phyloP scores from a whole-genome alignment of 2,329 filamentous ascomycete genomes.

The Fusarium sp. region DNA sequence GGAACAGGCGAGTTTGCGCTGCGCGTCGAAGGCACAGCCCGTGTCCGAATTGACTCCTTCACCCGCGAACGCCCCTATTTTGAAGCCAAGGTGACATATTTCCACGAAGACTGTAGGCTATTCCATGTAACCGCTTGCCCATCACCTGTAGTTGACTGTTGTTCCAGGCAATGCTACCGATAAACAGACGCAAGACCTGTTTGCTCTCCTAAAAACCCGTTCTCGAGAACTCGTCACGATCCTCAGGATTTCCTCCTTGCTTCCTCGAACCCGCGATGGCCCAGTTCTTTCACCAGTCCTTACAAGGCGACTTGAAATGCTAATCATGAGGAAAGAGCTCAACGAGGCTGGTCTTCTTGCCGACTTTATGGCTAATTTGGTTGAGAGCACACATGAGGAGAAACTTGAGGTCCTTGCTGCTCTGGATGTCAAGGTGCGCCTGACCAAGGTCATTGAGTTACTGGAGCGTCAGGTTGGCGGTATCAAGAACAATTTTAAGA shows the following conservation, averaged over 20 bases:
- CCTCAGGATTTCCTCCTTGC: conserved; percentile 82
- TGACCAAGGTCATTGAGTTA: conserved; percentile 84
- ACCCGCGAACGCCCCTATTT: conserved; percentile 84
- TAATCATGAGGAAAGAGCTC: conserved; percentile 83
- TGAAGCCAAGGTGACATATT: conserved; percentile 78
- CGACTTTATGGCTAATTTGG: conserved; percentile 95
- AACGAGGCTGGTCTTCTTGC: conserved; percentile 85
- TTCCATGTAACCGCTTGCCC: not conserved
- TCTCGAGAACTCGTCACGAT: conserved; percentile 88
- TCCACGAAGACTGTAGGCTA: conserved; percentile 71
- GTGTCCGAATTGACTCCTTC: conserved; percentile 72
- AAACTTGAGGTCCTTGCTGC: conserved; percentile 88
- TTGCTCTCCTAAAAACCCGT: conserved; percentile 81
- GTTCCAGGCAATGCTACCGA: conserved; percentile 53
- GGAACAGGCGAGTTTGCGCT: conserved; percentile 80
- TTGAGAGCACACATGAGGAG: conserved; percentile 88
- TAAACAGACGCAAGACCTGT: conserved; percentile 72
- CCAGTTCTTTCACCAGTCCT: conserved; percentile 81
- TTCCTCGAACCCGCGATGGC: conserved; percentile 72
- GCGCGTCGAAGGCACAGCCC: conserved; percentile 83
- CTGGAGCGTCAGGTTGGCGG: conserved; percentile 81
- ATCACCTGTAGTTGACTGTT: conserved; percentile 13
- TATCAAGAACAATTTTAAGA: conserved; percentile 87
- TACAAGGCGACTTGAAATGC: conserved; percentile 84
- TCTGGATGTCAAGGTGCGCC: conserved; percentile 77